These are phyloP conservation scores for Globisporangium irregulare DNA, from an alignment of 352 stramenopile genomes.

Conservation along the genomic window DNA sequence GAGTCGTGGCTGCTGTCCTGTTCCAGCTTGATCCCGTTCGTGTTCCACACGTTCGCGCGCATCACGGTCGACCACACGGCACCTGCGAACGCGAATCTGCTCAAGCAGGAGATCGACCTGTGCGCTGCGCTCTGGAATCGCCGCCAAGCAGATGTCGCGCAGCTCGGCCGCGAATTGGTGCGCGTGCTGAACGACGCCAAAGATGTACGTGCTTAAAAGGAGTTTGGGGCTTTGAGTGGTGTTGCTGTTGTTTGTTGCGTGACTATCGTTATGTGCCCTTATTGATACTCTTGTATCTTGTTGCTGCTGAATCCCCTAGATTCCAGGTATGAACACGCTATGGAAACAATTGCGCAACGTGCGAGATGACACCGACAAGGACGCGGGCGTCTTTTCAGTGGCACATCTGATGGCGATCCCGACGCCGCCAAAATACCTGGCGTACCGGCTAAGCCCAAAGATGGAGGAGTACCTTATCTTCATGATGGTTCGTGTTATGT, in stretches of 20 bases:
- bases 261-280: neutral
- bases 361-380: slow-evolving; percentile 55
- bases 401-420: slow-evolving; percentile 68
- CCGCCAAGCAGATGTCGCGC: slow-evolving; percentile 58
- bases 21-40: slow-evolving; percentile 73
- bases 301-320: slow-evolving; percentile 25
- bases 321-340: slow-evolving; percentile 72
- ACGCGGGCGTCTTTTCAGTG: slow-evolving; percentile 55
- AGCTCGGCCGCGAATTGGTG: slow-evolving; percentile 74
- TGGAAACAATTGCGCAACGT: slow-evolving; percentile 80
- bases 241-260: neutral
- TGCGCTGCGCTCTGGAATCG: slow-evolving; percentile 73
- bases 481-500: slow-evolving; percentile 67
- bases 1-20: slow-evolving; percentile 72
- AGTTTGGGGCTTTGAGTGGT: neutral
- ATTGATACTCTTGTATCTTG: neutral
- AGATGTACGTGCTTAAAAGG: slow-evolving; percentile 39
- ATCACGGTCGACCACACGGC: slow-evolving; percentile 69
- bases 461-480: slow-evolving; percentile 87
- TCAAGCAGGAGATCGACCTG: slow-evolving; percentile 81
- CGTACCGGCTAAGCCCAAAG: slow-evolving; percentile 77
- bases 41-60: slow-evolving; percentile 76
- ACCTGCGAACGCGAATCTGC: slow-evolving; percentile 43
- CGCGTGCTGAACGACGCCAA: slow-evolving; percentile 78
- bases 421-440: slow-evolving; percentile 73